These are phyloP conservation scores for Daphne laureola DNA, from an alignment of 441 rosid genomes.

Conservation along the genomic window DNA sequence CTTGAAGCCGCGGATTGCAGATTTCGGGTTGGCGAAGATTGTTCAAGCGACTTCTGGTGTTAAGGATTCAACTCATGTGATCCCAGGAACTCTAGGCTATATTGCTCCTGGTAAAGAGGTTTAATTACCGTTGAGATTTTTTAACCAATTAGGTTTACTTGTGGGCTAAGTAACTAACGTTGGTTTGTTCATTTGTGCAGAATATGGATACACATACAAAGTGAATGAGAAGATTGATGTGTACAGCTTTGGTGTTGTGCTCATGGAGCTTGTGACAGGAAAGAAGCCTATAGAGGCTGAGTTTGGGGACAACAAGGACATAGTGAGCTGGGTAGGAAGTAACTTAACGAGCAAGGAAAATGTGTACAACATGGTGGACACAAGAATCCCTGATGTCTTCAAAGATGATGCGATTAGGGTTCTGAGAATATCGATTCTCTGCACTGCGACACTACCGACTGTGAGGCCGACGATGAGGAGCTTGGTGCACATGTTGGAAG, in stretches of 20 bases:
- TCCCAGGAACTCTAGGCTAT: conserved; percentile 95
- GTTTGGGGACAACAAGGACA: conserved; percentile 73
- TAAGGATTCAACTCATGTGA: conserved; percentile 56
- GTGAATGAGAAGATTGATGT: conserved; percentile 88
- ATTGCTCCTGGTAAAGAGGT: conserved; percentile 83
- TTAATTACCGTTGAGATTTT: background rate
- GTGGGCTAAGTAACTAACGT: background rate
- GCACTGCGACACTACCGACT: conserved; percentile 53
- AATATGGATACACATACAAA: conserved; percentile 75
- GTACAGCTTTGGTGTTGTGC: conserved; percentile 88
- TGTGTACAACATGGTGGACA: conserved; percentile 51
- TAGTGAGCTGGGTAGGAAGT: conserved; percentile 66
- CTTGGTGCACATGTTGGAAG: conserved; percentile 86
- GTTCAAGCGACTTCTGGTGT: conserved; percentile 39
- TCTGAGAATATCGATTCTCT: conserved; percentile 59
- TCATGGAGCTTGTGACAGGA: conserved; percentile 86
- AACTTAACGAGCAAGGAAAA: conserved; percentile 46
- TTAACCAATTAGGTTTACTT: background rate
- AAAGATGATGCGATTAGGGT: conserved; percentile 61
- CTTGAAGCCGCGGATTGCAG: conserved; percentile 89
- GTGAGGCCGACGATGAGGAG: conserved; percentile 75
- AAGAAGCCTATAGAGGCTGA: conserved; percentile 72
- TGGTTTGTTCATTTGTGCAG: conserved; percentile 26
- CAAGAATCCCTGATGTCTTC: conserved; percentile 41
- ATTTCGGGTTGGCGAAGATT: conserved; percentile 95